Conservation (phyloP, 2,329 filamentous ascomycete species). For the Venturia oleaginea region DNA sequence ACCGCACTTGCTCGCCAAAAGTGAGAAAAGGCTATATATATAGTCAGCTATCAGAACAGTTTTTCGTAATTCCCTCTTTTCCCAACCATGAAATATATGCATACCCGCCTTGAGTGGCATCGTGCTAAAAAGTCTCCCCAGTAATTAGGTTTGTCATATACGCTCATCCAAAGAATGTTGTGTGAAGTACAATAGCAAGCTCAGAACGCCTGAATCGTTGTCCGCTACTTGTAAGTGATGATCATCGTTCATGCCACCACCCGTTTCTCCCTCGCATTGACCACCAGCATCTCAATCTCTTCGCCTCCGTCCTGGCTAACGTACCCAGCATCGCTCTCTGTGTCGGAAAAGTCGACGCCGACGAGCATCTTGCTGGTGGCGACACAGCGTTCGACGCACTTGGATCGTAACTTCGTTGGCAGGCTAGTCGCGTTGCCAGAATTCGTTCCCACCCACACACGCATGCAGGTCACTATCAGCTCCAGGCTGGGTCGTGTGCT, state of each 20-base stretch:
- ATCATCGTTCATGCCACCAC: background rate
- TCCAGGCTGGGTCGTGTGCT: conserved; percentile 4
- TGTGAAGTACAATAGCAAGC: background rate
- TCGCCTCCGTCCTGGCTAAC: conserved; percentile 14
- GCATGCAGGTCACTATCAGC: conserved; percentile 4
- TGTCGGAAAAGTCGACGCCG: conserved; percentile 4
- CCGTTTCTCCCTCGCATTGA: background rate
- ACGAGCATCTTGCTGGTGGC: background rate
- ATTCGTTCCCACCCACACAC: conserved; percentile 12
- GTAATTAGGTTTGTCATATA: background rate
- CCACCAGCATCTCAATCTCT: conserved; percentile 25
- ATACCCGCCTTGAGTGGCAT: background rate
- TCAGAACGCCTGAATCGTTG: background rate
- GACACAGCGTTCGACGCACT: conserved; percentile 8
- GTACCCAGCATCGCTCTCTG: background rate
- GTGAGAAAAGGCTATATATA: background rate
- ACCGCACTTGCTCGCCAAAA: background rate
- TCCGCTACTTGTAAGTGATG: background rate
- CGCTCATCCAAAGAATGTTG: background rate
- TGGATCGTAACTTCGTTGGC: background rate
- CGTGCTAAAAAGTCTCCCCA: background rate
- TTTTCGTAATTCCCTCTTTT: background rate
- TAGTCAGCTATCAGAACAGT: background rate
- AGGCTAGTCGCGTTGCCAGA: background rate
- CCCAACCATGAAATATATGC: background rate